phyloP scores from a whole-genome alignment of 139 green algal species.

The Marvania coccoides region DNA sequence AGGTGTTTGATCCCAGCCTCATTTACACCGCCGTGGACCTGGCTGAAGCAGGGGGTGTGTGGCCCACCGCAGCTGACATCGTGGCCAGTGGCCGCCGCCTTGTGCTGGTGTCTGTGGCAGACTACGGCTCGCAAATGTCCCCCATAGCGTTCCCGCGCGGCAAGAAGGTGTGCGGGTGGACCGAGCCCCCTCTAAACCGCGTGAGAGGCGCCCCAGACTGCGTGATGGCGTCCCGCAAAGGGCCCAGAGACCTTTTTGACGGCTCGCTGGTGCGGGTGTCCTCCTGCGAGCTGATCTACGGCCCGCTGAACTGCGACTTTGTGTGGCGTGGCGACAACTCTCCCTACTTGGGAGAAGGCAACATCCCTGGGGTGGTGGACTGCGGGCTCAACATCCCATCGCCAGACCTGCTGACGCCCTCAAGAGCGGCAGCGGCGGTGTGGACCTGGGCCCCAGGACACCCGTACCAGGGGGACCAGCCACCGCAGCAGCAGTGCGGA shows the following conservation, averaged over 20 bases:
- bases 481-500: conserved; percentile 8
- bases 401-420: conserved; percentile 53
- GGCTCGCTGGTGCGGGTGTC: conserved; percentile 33
- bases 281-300: conserved; percentile 61
- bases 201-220: conserved; percentile 28
- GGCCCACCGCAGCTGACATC: conserved; percentile 33
- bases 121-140: conserved; percentile 51
- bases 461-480: neutral
- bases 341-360: conserved; percentile 20
- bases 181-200: conserved; percentile 28
- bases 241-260: conserved; percentile 4
- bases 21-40: conserved; percentile 39
- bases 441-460: conserved; percentile 60
- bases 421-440: conserved; percentile 30
- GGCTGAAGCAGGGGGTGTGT: conserved; percentile 5
- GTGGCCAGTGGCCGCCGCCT: conserved; percentile 33
- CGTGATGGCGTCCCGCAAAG: neutral
- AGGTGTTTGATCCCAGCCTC: conserved; percentile 10
- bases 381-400: conserved; percentile 59
- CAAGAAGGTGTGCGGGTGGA: conserved; percentile 39
- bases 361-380: conserved; percentile 14
- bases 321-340: conserved; percentile 29
- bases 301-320: conserved; percentile 59
- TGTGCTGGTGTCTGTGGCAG: conserved; percentile 37
- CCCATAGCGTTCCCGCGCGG: conserved; percentile 33